A percentile compares a stretch with the other conserved stretches of the same genome.
Conservation (phyloP, 2,329 filamentous ascomycete genomes). For the Colletotrichum sp. region DNA sequence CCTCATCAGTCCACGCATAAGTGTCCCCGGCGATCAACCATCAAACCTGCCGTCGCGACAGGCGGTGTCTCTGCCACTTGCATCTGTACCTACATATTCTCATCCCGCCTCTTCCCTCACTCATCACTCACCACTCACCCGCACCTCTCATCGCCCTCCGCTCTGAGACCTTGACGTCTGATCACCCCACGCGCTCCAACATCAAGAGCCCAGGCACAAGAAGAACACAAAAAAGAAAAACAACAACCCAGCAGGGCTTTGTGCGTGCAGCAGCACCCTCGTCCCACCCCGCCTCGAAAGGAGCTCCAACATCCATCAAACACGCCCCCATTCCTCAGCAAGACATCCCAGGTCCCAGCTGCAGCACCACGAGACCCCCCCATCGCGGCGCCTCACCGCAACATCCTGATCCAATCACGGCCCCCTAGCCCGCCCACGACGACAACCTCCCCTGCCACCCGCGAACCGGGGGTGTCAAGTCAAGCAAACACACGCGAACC, state of each 20-base stretch:
- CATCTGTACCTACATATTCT: slow-evolving; percentile 5
- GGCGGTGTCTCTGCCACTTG: neutral
- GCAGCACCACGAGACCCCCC: slow-evolving; percentile 17
- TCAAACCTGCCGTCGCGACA: neutral
- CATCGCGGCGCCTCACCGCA: slow-evolving; percentile 16
- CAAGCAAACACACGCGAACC: neutral
- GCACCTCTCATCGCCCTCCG: neutral
- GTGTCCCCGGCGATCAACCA: neutral
- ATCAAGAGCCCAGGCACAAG: neutral
- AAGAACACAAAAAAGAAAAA: neutral
- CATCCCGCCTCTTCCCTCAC: neutral
- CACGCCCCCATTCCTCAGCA: slow-evolving; percentile 16
- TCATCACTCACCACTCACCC: neutral
- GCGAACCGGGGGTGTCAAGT: neutral
- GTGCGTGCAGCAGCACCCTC: neutral
- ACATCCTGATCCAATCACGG: slow-evolving; percentile 21
- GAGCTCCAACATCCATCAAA: neutral
- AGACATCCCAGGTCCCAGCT: slow-evolving; percentile 22
- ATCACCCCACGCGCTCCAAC: slow-evolving; percentile 8
- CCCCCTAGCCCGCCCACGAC: slow-evolving; percentile 9
- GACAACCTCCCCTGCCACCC: slow-evolving; percentile 14
- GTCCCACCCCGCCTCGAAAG: neutral
- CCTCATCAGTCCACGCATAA: slow-evolving; percentile 14
- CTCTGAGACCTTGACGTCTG: neutral
- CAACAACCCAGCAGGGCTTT: neutral